Conservation (phyloP, 2,329 filamentous ascomycete species). For the Fusarium palustre region DNA sequence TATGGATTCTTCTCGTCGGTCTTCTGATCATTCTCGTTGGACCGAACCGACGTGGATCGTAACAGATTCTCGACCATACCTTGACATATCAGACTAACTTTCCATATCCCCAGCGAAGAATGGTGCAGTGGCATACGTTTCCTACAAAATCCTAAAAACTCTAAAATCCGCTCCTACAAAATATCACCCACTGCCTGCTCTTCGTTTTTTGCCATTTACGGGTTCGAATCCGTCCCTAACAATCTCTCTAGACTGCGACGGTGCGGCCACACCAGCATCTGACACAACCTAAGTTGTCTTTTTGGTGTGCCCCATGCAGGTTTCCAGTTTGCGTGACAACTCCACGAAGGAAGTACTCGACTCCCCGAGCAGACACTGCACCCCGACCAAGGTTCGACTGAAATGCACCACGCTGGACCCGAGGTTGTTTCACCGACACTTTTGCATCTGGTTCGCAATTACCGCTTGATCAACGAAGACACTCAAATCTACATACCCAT, state of each 20-base stretch:
- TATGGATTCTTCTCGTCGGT: background rate
- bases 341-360: background rate
- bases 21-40: background rate
- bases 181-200: conserved; percentile 12
- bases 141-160: background rate
- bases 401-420: background rate
- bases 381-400: background rate
- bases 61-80: background rate
- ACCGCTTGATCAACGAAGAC: no score
- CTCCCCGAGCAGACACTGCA: background rate
- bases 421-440: background rate
- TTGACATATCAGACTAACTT: background rate
- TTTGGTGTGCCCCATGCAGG: background rate
- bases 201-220: background rate
- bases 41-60: background rate
- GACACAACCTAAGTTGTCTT: background rate
- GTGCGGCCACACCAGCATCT: background rate
- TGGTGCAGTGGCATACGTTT: background rate
- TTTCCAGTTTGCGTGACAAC: background rate
- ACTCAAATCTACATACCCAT: no score
- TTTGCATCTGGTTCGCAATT: no score
- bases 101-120: background rate
- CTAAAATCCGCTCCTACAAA: conserved; percentile 13
- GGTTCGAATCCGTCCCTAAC: background rate
- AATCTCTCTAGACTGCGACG: background rate